A percentile compares a stretch with the other conserved stretches of the same genome.
Conservation (phyloP, 345 rosid species). For the Acer saccharum region DNA sequence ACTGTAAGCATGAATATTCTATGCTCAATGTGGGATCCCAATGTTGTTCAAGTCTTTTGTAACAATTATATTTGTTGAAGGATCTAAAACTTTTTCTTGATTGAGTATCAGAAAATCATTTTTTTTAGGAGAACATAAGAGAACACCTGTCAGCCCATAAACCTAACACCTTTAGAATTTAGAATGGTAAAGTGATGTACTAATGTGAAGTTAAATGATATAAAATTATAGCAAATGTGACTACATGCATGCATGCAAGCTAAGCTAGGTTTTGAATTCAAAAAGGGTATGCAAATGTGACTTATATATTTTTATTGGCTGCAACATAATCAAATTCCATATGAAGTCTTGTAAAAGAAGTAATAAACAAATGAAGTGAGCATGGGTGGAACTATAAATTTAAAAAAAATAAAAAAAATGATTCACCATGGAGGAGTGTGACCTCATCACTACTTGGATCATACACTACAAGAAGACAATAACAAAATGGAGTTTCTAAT, state of each 20-base stretch:
- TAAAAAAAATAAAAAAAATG: not conserved
- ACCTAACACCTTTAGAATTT: not conserved
- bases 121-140: not conserved
- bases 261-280: conserved; percentile 14
- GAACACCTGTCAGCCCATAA: not conserved
- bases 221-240: conserved; percentile 8
- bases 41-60: not conserved
- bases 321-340: conserved; percentile 9
- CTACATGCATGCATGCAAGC: conserved; percentile 22
- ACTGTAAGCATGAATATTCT: conserved; percentile 1
- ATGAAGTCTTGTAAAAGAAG: not conserved
- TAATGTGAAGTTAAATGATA: not conserved
- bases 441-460: conserved; percentile 32
- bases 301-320: not conserved
- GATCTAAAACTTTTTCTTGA: not conserved
- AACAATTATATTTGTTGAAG: not conserved
- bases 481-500: conserved; percentile 5
- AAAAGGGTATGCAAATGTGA: not conserved
- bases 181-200: not conserved
- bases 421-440: conserved; percentile 21
- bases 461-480: not conserved
- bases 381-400: conserved; percentile 8
- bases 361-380: conserved; percentile 11
- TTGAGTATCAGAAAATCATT: not conserved
- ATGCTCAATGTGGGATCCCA: not conserved